Conservation (phyloP, 2,329 filamentous ascomycete genomes). For the Fusarium anthophilum region DNA sequence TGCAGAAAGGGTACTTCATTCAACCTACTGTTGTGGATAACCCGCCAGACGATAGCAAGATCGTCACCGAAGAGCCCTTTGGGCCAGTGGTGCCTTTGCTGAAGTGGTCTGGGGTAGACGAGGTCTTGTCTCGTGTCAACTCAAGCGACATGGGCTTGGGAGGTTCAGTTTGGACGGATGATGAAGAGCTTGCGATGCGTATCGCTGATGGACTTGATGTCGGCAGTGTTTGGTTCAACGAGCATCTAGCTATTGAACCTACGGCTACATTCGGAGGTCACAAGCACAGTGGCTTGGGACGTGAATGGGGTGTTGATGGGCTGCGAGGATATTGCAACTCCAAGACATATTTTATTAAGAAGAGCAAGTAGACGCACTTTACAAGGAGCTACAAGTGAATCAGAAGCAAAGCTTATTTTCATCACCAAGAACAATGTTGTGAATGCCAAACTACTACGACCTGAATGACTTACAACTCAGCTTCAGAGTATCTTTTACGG, state of each 20-base stretch:
- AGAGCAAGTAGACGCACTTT: neutral
- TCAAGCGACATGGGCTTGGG: conserved; percentile 14
- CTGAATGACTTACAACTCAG: neutral
- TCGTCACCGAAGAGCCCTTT: conserved; percentile 16
- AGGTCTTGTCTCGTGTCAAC: conserved; percentile 14
- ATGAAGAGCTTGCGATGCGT: neutral
- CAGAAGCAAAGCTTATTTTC: neutral
- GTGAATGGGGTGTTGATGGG: conserved; percentile 12
- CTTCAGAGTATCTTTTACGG: no score
- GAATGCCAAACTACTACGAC: neutral
- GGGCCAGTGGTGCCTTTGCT: conserved; percentile 14
- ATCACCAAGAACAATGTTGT: no score
- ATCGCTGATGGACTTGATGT: conserved; percentile 4
- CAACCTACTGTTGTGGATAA: conserved; percentile 8
- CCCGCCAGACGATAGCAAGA: conserved; percentile 6
- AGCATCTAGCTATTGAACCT: conserved; percentile 3
- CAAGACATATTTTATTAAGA: neutral
- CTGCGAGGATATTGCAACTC: conserved; percentile 17
- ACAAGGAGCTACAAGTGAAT: no score
- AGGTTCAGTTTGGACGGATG: conserved; percentile 12
- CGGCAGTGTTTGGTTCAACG: conserved; percentile 17
- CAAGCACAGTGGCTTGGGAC: conserved; percentile 16
- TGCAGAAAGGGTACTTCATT: neutral
- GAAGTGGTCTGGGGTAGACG: conserved; percentile 1
- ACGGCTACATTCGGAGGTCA: conserved; percentile 14